These are phyloP conservation scores for Auriscalpium vulgare DNA, from an alignment of 768 basidiomycete genomes.

Conservation along the genomic window DNA sequence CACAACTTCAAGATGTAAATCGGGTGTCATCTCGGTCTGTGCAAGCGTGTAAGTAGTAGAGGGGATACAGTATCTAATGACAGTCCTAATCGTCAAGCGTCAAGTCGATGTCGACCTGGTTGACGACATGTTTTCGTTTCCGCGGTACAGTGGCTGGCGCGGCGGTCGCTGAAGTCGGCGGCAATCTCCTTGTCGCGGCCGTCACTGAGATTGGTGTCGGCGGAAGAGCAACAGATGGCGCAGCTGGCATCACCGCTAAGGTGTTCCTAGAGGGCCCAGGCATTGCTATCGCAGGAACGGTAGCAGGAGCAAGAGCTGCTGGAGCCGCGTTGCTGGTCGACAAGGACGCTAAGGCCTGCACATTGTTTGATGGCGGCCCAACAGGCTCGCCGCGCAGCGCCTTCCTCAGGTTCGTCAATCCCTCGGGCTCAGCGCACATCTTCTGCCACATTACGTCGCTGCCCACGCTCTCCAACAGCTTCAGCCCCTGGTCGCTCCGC, in stretches of 20 bases:
- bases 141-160: background rate
- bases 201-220: background rate
- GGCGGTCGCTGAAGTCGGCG: background rate
- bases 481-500: background rate
- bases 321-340: background rate
- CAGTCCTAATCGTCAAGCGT: background rate
- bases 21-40: too few species aligned
- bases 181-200: background rate
- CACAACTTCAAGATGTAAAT: too few species aligned
- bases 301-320: background rate
- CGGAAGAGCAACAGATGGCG: too few species aligned
- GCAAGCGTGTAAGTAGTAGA: too few species aligned
- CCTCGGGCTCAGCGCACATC: background rate
- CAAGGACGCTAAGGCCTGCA: background rate
- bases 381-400: background rate
- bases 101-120: background rate
- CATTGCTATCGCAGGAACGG: background rate
- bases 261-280: background rate
- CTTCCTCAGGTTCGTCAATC: background rate
- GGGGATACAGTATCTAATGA: background rate
- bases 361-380: background rate
- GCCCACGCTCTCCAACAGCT: background rate
- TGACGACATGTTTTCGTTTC: background rate
- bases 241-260: too few species aligned
- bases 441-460: background rate